A percentile compares a stretch with the other conserved stretches of the same genome.
Evolutionary conservation across 805 yeast genomes (phyloP).

Genomic region (Yarrowia hollandica): DNA sequence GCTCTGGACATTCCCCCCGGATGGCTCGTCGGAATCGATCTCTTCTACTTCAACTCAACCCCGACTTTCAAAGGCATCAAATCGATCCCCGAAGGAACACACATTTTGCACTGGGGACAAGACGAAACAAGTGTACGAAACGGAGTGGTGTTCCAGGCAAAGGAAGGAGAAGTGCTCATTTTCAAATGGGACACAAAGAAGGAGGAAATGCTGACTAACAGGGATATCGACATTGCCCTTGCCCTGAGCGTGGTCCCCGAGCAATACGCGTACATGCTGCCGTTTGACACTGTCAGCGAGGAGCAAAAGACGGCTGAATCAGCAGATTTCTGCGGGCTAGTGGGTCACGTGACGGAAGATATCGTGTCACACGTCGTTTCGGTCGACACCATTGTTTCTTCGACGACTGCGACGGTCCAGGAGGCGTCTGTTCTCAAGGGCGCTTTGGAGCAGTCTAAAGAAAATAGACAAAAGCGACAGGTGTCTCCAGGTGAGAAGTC

Average conservation of each 20-base stretch:
- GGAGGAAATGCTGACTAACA: constrained; percentile 40
- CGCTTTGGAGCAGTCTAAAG: constrained; percentile 42
- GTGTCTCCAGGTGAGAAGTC: neutral
- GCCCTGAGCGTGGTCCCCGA: constrained; percentile 41
- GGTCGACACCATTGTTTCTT: constrained; percentile 38
- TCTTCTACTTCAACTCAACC: constrained; percentile 50
- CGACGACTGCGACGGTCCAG: constrained; percentile 53
- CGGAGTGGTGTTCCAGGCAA: constrained; percentile 44
- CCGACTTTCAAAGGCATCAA: constrained; percentile 52
- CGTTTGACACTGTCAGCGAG: neutral
- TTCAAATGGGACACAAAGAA: constrained; percentile 44
- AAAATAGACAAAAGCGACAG: constrained; percentile 31
- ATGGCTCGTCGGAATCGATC: constrained; percentile 52
- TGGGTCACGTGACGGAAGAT: constrained; percentile 31
- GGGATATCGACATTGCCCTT: constrained; percentile 41
- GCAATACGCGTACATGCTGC: constrained; percentile 44
- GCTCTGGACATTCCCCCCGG: constrained; percentile 41
- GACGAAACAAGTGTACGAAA: constrained; percentile 43
- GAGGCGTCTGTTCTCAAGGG: constrained; percentile 49
- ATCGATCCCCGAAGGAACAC: constrained; percentile 52
- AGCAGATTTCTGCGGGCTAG: constrained; percentile 45
- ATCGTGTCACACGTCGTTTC: neutral
- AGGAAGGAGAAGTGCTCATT: constrained; percentile 42
- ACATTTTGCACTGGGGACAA: constrained; percentile 55
- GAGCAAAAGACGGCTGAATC: neutral